Conservation (phyloP, 2,329 filamentous ascomycete genomes). For the Penicillium psychrosexuale region DNA sequence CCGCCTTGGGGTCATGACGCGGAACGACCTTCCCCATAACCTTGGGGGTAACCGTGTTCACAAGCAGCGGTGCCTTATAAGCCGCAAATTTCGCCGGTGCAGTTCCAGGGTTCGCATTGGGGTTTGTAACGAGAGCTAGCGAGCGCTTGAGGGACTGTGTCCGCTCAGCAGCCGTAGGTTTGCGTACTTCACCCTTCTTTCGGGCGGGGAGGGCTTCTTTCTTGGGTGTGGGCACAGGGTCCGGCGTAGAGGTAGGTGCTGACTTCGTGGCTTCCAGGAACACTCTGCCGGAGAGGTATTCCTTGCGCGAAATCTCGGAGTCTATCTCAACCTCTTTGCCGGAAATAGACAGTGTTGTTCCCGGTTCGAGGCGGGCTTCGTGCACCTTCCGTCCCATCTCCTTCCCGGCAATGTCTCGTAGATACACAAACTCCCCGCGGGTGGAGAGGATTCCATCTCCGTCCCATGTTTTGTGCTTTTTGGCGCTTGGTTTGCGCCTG, state of each 20-base stretch:
- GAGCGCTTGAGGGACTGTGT: slow-evolving; percentile 17
- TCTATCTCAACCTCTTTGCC: slow-evolving; percentile 70
- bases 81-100: slow-evolving; percentile 45
- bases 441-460: slow-evolving; percentile 65
- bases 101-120: slow-evolving; percentile 41
- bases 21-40: slow-evolving; percentile 52
- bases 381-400: slow-evolving; percentile 59
- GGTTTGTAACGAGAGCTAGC: slow-evolving; percentile 27
- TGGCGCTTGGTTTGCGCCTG: slow-evolving; percentile 66
- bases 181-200: slow-evolving; percentile 10
- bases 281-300: slow-evolving; percentile 48
- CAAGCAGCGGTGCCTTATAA: slow-evolving; percentile 63
- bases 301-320: slow-evolving; percentile 57
- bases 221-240: slow-evolving; percentile 11
- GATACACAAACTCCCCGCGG: slow-evolving; percentile 54
- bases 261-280: slow-evolving; percentile 28
- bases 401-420: slow-evolving; percentile 62
- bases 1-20: slow-evolving; percentile 61
- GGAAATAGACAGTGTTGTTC: slow-evolving; percentile 59
- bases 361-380: slow-evolving; percentile 56
- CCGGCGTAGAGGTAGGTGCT: slow-evolving; percentile 6
- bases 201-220: slow-evolving; percentile 22
- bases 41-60: slow-evolving; percentile 49
- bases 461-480: slow-evolving; percentile 77
- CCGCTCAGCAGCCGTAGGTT: slow-evolving; percentile 4